phyloP scores from a whole-genome alignment of 805 yeast genomes.

The Vanderwaltozyma tropicalis region DNA sequence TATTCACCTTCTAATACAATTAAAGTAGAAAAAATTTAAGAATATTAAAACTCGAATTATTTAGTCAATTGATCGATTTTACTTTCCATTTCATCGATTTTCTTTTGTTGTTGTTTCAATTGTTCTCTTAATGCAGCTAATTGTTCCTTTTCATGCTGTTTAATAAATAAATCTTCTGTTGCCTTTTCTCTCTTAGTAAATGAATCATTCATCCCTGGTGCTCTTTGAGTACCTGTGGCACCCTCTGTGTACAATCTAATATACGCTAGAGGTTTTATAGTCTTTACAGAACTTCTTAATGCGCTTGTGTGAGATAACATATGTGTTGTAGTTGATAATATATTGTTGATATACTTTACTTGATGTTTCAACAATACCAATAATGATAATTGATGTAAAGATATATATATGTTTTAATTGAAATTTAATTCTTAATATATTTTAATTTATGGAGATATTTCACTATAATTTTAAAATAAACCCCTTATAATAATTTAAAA shows the following conservation, averaged over 20 bases:
- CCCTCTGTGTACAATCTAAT: constrained; percentile 41
- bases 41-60: constrained; percentile 1
- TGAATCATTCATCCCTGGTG: constrained; percentile 38
- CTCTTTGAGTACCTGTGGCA: constrained; percentile 49
- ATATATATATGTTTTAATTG: too few relatives aligned
- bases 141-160: constrained; percentile 85
- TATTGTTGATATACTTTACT: background rate
- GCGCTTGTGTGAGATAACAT: constrained; percentile 2
- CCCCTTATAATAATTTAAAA: too few relatives aligned
- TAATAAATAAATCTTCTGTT: constrained; percentile 75
- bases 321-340: background rate
- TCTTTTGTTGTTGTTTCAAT: constrained; percentile 63
- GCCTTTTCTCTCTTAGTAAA: constrained; percentile 87
- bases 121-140: constrained; percentile 65
- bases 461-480: too few relatives aligned
- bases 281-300: constrained; percentile 1
- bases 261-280: background rate
- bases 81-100: constrained; percentile 41
- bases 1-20: background rate
- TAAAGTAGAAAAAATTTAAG: background rate
- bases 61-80: constrained; percentile 28
- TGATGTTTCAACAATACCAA: too few relatives aligned
- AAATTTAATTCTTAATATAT: too few relatives aligned
- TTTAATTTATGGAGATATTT: too few relatives aligned
- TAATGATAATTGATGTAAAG: too few relatives aligned